Percentiles rank a stretch among this genome's conserved stretches.
These are phyloP conservation scores for Phytopythium helicoides DNA, from an alignment of 352 stramenopile genomes.

Conservation along the genomic window DNA sequence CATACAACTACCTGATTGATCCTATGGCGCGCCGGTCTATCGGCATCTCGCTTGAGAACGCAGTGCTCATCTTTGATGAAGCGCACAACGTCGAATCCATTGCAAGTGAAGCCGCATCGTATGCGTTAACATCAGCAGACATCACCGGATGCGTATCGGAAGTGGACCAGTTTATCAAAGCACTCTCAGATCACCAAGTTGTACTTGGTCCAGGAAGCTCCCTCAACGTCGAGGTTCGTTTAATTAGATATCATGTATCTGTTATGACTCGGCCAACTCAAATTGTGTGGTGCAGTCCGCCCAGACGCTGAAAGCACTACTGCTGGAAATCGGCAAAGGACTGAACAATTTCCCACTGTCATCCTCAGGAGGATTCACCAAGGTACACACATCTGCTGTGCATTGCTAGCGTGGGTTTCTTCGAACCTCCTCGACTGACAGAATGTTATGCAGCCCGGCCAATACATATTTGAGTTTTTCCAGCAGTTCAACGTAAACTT, in stretches of 20 bases:
- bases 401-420: too few relatives aligned
- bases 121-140: constrained; percentile 93
- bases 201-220: constrained; percentile 43
- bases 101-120: constrained; percentile 94
- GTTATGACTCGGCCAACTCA: not conserved
- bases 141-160: constrained; percentile 94
- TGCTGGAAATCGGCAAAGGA: constrained; percentile 85
- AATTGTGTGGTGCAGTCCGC: constrained; percentile 39
- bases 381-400: constrained; percentile 36
- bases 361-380: constrained; percentile 72
- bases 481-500: constrained; percentile 90
- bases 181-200: constrained; percentile 57
- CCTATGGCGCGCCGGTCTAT: constrained; percentile 86
- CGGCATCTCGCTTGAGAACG: constrained; percentile 94
- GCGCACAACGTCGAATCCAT: constrained; percentile 98
- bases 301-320: constrained; percentile 74
- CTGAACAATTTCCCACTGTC: constrained; percentile 77
- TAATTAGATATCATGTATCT: not conserved
- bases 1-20: constrained; percentile 99
- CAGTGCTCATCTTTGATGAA: constrained; percentile 99
- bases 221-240: constrained; percentile 57
- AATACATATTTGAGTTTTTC: constrained; percentile 92
- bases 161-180: constrained; percentile 85
- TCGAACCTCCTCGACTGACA: not conserved
- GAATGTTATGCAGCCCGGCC: constrained; percentile 41